phyloP scores from a whole-genome alignment of 495 filamentous ascomycete species.

The Hyaloscypha bicolor region DNA sequence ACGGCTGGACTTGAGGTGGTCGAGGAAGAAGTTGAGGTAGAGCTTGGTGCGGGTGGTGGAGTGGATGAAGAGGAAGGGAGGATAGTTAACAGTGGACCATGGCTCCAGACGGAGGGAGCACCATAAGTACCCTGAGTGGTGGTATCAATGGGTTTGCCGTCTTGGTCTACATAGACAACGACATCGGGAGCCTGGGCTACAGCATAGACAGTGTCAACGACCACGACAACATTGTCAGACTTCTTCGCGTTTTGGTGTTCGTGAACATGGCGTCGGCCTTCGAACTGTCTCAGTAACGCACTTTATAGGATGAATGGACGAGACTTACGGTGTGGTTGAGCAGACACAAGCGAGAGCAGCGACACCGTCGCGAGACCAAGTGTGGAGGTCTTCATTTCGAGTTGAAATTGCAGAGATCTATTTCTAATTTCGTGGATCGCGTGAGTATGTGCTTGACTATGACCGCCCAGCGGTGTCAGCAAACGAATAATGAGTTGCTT shows the following conservation, averaged over 20 bases:
- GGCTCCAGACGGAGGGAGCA: constrained; percentile 6
- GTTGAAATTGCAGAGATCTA: constrained; percentile 3
- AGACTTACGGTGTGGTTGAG: constrained; percentile 43
- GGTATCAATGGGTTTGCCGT: constrained; percentile 55
- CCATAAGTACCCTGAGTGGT: constrained; percentile 8
- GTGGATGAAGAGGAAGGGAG: constrained; percentile 2
- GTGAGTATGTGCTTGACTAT: not conserved
- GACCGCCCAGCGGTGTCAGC: constrained; percentile 8
- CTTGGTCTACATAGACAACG: constrained; percentile 65
- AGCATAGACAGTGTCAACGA: constrained; percentile 41
- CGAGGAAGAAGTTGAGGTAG: constrained; percentile 9
- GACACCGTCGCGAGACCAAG: constrained; percentile 33
- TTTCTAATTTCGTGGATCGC: not conserved
- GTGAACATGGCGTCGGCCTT: constrained; percentile 30
- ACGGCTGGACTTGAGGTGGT: constrained; percentile 4
- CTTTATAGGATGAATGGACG: not conserved
- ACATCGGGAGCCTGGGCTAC: constrained; percentile 44
- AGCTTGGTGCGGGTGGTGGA: not conserved
- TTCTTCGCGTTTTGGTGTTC: constrained; percentile 31
- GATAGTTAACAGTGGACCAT: not conserved
- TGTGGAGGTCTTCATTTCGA: constrained; percentile 44
- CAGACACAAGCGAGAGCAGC: constrained; percentile 39
- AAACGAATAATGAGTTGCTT: not conserved
- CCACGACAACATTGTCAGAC: constrained; percentile 31
- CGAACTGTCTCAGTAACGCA: constrained; percentile 24